Conservation (phyloP, 129 eudicot genomes). For the Chrysanthemum lavandulifolium region DNA sequence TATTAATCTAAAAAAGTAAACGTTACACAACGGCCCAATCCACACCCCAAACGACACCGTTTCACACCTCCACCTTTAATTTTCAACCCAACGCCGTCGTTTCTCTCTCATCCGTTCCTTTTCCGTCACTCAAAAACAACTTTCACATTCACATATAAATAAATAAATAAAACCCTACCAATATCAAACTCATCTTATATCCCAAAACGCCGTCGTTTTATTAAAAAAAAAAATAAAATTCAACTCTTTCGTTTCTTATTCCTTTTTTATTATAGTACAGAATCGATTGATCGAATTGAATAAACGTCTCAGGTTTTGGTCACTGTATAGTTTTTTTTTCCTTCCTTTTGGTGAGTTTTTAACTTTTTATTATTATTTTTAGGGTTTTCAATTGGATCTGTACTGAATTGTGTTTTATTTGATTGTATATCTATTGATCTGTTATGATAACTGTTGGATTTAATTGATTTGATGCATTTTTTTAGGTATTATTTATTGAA, state of each 20-base stretch:
- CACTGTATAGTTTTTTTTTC: constrained; percentile 13
- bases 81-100: constrained; percentile 29
- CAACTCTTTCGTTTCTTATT: neutral
- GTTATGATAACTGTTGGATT: no score
- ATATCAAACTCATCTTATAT: neutral
- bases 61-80: neutral
- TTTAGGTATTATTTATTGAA: no score
- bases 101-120: constrained; percentile 30
- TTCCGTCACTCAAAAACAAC: neutral
- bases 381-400: neutral
- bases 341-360: constrained; percentile 9
- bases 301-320: neutral
- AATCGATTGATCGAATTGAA: neutral
- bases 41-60: no score
- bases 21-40: no score
- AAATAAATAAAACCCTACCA: neutral
- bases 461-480: neutral
- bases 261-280: neutral
- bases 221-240: neutral
- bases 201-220: constrained; percentile 19
- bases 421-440: no score
- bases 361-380: neutral
- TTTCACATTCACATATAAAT: neutral
- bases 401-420: constrained; percentile 10
- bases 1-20: no score